phyloP scores from a whole-genome alignment of 768 basidiomycete genomes.

The Dacryopinax primogenitus region DNA sequence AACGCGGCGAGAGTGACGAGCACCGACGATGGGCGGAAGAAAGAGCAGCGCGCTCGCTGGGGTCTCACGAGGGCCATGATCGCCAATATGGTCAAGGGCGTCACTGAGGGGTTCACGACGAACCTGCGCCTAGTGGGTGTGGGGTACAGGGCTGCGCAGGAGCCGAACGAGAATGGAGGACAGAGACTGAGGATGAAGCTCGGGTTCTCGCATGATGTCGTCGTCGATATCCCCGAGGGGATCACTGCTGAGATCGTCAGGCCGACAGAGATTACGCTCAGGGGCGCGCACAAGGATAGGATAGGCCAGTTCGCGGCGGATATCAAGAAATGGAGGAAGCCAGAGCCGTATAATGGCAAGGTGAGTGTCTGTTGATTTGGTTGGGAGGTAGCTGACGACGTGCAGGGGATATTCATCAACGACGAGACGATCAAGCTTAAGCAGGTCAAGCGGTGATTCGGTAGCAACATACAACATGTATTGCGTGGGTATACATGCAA shows the following conservation, averaged over 20 bases:
- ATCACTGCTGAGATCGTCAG: constrained; percentile 69
- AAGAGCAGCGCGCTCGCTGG: constrained; percentile 83
- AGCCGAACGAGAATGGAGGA: constrained; percentile 49
- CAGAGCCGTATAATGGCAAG: constrained; percentile 97
- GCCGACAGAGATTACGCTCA: constrained; percentile 71
- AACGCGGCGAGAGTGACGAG: background rate
- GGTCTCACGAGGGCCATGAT: constrained; percentile 87
- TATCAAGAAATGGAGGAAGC: constrained; percentile 70
- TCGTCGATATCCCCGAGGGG: constrained; percentile 65
- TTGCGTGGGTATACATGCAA: background rate
- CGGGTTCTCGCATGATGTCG: constrained; percentile 80
- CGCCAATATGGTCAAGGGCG: constrained; percentile 76
- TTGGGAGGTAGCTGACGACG: constrained; percentile 1
- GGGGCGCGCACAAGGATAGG: constrained; percentile 75
- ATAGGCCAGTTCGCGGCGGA: constrained; percentile 81
- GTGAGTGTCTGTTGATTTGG: constrained; percentile 35
- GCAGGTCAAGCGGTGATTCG: constrained; percentile 53
- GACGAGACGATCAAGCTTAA: constrained; percentile 84
- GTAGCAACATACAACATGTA: too few relatives aligned
- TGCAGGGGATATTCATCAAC: constrained; percentile 86
- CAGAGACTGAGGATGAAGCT: constrained; percentile 79
- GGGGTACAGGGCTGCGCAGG: constrained; percentile 79
- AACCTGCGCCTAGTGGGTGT: constrained; percentile 87
- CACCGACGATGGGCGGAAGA: constrained; percentile 20
- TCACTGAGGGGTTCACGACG: constrained; percentile 74